Conservation (phyloP, 2,329 filamentous ascomycete genomes). For the Aspergillus persii region DNA sequence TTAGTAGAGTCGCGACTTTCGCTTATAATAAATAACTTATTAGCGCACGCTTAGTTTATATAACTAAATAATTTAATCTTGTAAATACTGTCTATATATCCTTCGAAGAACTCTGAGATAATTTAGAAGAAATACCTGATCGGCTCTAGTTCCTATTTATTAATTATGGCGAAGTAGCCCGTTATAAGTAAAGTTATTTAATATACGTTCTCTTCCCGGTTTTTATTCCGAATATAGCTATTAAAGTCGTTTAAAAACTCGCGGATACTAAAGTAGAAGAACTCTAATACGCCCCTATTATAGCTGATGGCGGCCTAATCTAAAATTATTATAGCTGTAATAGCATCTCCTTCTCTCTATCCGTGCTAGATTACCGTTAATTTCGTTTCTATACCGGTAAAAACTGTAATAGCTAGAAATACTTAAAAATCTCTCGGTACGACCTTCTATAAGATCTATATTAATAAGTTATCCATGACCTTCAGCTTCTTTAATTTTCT, state of each 20-base stretch:
- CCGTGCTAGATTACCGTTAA: slow-evolving; percentile 15
- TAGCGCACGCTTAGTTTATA: slow-evolving; percentile 21
- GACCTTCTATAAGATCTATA: not conserved
- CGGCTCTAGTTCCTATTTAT: slow-evolving; percentile 16
- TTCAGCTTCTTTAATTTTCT: slow-evolving; percentile 16
- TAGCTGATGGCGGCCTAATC: slow-evolving; percentile 18
- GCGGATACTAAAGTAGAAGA: slow-evolving; percentile 19
- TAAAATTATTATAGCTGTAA: slow-evolving; percentile 16
- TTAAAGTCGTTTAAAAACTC: slow-evolving; percentile 22
- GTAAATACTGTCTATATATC: slow-evolving; percentile 21
- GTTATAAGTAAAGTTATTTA: slow-evolving; percentile 16
- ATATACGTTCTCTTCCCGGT: slow-evolving; percentile 16
- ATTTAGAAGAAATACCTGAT: slow-evolving; percentile 18
- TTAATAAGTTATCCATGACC: not conserved
- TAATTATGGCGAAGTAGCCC: slow-evolving; percentile 17
- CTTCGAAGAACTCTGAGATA: slow-evolving; percentile 22
- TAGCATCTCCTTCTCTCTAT: slow-evolving; percentile 21
- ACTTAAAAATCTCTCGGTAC: slow-evolving; percentile 15
- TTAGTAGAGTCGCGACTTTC: slow-evolving; percentile 15
- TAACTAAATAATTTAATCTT: slow-evolving; percentile 22
- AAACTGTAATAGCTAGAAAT: slow-evolving; percentile 7
- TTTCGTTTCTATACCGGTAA: slow-evolving; percentile 13
- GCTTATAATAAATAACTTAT: slow-evolving; percentile 21
- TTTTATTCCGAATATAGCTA: slow-evolving; percentile 16
- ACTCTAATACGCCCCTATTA: slow-evolving; percentile 16